Conservation (phyloP, 2,329 filamentous ascomycete species). For the Aspergillus fumigatiaffinis region DNA sequence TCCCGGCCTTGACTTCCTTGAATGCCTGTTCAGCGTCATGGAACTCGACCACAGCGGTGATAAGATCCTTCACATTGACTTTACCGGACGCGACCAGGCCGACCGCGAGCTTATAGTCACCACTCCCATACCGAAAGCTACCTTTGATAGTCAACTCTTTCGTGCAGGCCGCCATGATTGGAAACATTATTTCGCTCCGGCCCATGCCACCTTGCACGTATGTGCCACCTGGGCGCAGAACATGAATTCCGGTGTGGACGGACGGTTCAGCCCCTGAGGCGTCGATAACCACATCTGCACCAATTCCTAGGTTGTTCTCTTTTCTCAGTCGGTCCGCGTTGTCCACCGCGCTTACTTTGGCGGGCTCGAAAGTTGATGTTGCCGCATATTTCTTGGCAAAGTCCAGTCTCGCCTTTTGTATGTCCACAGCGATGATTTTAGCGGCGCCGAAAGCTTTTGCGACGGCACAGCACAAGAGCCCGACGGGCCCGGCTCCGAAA, state of each 20-base stretch:
- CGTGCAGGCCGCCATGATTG: conserved; percentile 81
- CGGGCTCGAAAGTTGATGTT: conserved; percentile 54
- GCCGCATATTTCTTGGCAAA: conserved; percentile 70
- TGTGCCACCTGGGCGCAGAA: conserved; percentile 65
- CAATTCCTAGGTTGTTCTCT: conserved; percentile 59
- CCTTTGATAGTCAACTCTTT: conserved; percentile 87
- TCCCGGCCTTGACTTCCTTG: conserved; percentile 76
- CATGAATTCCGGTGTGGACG: conserved; percentile 71
- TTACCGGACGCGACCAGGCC: conserved; percentile 69
- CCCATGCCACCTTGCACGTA: conserved; percentile 92
- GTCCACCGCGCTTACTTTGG: conserved; percentile 60
- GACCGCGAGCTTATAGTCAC: conserved; percentile 82
- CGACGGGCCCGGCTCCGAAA: conserved; percentile 84
- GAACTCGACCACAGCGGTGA: conserved; percentile 75
- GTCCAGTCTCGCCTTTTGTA: conserved; percentile 71
- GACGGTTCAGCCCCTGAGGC: conserved; percentile 74
- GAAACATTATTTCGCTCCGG: conserved; percentile 79
- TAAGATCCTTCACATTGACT: conserved; percentile 71
- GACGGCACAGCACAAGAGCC: conserved; percentile 81
- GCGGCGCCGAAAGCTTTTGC: conserved; percentile 79
- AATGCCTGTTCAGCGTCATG: conserved; percentile 82
- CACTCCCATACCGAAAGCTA: conserved; percentile 82
- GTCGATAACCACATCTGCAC: conserved; percentile 76
- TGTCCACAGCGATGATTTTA: conserved; percentile 83
- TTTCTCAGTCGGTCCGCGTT: conserved; percentile 68